Evolutionary conservation across 495 filamentous ascomycete genomes (phyloP).

Genomic region (Penicillium robsamsonii): DNA sequence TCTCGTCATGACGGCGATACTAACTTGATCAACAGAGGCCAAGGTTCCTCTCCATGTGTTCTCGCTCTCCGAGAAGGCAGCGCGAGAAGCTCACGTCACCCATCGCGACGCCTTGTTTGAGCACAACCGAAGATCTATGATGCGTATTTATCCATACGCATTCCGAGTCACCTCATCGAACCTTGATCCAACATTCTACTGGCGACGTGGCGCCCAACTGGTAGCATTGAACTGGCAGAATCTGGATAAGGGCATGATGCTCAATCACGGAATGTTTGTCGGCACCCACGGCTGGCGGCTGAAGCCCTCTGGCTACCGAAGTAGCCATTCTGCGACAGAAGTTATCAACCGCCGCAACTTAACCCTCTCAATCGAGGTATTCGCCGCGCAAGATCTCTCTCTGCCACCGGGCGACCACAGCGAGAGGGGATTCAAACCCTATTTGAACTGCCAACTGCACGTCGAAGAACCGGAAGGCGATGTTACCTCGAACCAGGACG

Average conservation of each 20-base stretch:
- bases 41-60: conserved; percentile 80
- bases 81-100: conserved; percentile 66
- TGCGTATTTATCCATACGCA: conserved; percentile 86
- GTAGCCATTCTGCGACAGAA: conserved; percentile 23
- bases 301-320: conserved; percentile 71
- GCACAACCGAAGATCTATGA: conserved; percentile 80
- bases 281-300: conserved; percentile 78
- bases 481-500: conserved; percentile 22
- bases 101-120: conserved; percentile 61
- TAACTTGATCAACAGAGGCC: conserved; percentile 47
- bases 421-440: conserved; percentile 65
- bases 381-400: conserved; percentile 53
- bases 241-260: conserved; percentile 89
- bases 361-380: conserved; percentile 49
- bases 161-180: conserved; percentile 82
- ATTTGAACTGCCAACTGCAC: conserved; percentile 80
- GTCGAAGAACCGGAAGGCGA: conserved; percentile 55
- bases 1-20: background rate
- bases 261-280: conserved; percentile 89
- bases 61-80: conserved; percentile 77
- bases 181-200: conserved; percentile 77
- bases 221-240: conserved; percentile 95
- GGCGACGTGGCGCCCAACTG: conserved; percentile 87
- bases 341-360: conserved; percentile 32
- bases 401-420: conserved; percentile 51